Base-by-base conservation (phyloP, 805 yeast species). In the Barnettozyma sucrosica region DNA sequence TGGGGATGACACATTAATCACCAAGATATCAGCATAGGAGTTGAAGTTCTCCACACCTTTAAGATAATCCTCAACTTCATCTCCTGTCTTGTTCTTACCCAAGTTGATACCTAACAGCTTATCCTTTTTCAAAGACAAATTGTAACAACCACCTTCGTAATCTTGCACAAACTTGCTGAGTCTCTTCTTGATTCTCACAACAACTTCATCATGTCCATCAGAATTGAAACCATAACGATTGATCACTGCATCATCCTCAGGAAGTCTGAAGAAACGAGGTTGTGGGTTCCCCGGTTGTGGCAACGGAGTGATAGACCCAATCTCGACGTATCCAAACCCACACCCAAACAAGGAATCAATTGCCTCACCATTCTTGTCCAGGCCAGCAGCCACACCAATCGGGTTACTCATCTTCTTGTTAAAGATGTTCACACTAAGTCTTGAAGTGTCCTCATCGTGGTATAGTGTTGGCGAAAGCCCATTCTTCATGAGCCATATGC, bases 181-280 rank as follows among this genome's bases (percentile, higher is more conserved):
- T 56, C 98, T 80, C 36, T 77, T 56, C 54, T 81, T 76, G 58
- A 90, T 72, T n/a, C 82, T 75, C 2, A 80, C 79, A 46, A 82
- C 68, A 21, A 90, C 96, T 30, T 68, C 76, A 54, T 79, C 77
- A 63, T 89, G 97, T 39, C 98, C 98, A 42, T 79, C 76, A 4
- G 97, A 89, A 63, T 92, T 92, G 75, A 92, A 90, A 2, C 98
- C 98, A 63, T 90, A 92, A 52, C 98, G 76, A 69, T 92, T 92
- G 56, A 90, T 88, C 37, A 92, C 96, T 5, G 97, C 97, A 47
- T 80, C 85, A 64, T 92, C 97, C 53, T 79, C 72, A 6, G 85
- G 80, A 49, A 92, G 72, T 57, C 98, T 79, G 71, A 90, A 92
- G 59, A 92, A 87, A 50, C 98, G 75, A 20, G 98, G 98, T 57